A percentile compares a stretch with the other conserved stretches of the same genome.
phyloP scores from a whole-genome alignment of 257 asterid species.

The Solanum peruvianum region DNA sequence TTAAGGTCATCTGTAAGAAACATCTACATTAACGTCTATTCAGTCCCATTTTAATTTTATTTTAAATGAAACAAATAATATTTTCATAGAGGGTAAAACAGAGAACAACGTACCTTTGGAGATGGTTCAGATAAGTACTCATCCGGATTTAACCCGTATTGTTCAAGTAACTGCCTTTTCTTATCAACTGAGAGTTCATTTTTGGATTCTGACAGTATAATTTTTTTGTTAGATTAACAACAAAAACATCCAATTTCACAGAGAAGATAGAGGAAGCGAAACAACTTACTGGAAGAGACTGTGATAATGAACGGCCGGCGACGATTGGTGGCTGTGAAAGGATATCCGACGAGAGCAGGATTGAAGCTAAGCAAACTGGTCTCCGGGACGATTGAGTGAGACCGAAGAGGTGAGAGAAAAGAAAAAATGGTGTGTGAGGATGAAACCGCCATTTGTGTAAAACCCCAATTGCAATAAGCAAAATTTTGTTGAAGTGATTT shows the following conservation, averaged over 20 bases:
- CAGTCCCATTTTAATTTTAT: neutral
- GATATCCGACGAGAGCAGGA: conserved; percentile 7
- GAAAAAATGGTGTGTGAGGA: neutral
- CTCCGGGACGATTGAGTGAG: neutral
- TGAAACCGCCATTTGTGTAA: conserved; percentile 40
- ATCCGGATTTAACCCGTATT: conserved; percentile 71
- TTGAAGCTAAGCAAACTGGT: conserved; percentile 8
- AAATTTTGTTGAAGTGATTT: neutral
- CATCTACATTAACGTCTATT: neutral
- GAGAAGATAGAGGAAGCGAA: neutral
- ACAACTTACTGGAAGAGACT: conserved; percentile 46
- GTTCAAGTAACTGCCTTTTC: conserved; percentile 61
- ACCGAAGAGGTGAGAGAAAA: conserved; percentile 7
- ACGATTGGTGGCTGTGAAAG: conserved; percentile 12
- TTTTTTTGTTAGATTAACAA: neutral
- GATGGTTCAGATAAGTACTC: conserved; percentile 50
- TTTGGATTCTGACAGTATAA: conserved; percentile 39
- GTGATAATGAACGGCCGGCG: conserved; percentile 31
- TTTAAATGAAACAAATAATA: neutral
- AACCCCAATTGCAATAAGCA: neutral
- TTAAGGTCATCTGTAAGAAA: neutral
- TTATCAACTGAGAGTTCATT: conserved; percentile 27
- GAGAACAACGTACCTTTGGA: conserved; percentile 36
- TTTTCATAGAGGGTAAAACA: neutral
- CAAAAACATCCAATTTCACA: neutral